phyloP scores from a whole-genome alignment of 139 green algal species.

The Picochlorum sp. region DNA sequence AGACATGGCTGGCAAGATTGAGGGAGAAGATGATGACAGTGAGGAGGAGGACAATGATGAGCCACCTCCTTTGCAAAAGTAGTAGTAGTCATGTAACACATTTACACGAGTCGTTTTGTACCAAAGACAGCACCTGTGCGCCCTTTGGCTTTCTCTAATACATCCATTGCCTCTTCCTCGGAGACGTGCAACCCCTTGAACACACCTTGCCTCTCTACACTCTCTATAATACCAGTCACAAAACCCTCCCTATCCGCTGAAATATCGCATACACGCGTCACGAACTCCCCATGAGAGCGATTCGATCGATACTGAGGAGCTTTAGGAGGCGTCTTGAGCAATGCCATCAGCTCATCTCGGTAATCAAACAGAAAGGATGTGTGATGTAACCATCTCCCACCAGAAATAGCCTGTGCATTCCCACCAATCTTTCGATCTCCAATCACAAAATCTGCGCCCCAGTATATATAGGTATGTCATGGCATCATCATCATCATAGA shows the following conservation, averaged over 20 bases:
- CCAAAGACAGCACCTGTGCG: too few species aligned
- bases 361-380: slow-evolving; percentile 96
- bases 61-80: slow-evolving; percentile 26
- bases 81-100: not conserved
- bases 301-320: slow-evolving; percentile 67
- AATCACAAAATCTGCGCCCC: slow-evolving; percentile 75
- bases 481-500: slow-evolving; percentile 1
- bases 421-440: slow-evolving; percentile 88
- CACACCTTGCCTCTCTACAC: too few species aligned
- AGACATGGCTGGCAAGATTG: slow-evolving; percentile 18
- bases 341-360: slow-evolving; percentile 54
- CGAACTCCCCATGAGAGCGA: slow-evolving; percentile 54
- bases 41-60: slow-evolving; percentile 21
- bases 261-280: slow-evolving; percentile 41
- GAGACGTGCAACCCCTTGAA: too few species aligned
- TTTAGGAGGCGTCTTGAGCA: slow-evolving; percentile 61
- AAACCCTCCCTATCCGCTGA: slow-evolving; percentile 9
- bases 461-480: not conserved
- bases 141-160: too few species aligned
- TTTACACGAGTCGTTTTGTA: too few species aligned
- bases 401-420: slow-evolving; percentile 95
- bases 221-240: too few species aligned
- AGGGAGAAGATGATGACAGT: slow-evolving; percentile 6
- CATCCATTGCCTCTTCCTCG: too few species aligned
- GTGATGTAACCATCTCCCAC: slow-evolving; percentile 88